Evolutionary conservation across 2,329 filamentous ascomycete species (phyloP).

Genomic region (Pestalotiopsis sp.): DNA sequence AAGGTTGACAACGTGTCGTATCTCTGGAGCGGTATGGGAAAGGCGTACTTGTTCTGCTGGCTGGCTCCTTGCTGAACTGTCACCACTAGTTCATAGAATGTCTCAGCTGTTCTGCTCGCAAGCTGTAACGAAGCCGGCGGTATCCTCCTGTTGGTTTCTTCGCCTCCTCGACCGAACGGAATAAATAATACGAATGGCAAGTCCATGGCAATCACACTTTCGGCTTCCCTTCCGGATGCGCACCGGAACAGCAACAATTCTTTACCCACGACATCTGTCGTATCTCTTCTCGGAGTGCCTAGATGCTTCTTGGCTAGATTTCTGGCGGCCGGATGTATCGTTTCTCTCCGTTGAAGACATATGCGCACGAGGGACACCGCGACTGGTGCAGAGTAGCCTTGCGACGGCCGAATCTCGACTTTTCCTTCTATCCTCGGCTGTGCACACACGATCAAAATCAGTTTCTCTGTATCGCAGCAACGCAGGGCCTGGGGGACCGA

Average conservation of each 20-base stretch:
- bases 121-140: slow-evolving; percentile 91
- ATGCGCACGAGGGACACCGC: slow-evolving; percentile 92
- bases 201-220: slow-evolving; percentile 93
- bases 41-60: slow-evolving; percentile 87
- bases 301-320: slow-evolving; percentile 91
- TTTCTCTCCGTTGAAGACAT: slow-evolving; percentile 89
- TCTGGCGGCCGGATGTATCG: slow-evolving; percentile 94
- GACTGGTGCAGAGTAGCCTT: slow-evolving; percentile 86
- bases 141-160: slow-evolving; percentile 86
- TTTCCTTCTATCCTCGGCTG: slow-evolving; percentile 97
- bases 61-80: slow-evolving; percentile 89
- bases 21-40: slow-evolving; percentile 86
- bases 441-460: slow-evolving; percentile 16
- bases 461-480: slow-evolving; percentile 12
- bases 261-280: slow-evolving; percentile 91
- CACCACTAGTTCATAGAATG: slow-evolving; percentile 94
- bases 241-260: slow-evolving; percentile 92
- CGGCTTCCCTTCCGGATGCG: slow-evolving; percentile 79
- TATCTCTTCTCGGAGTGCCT: slow-evolving; percentile 86
- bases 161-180: slow-evolving; percentile 87
- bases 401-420: slow-evolving; percentile 89
- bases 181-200: slow-evolving; percentile 97
- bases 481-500: slow-evolving; percentile 11
- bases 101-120: slow-evolving; percentile 92
- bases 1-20: slow-evolving; percentile 98